phyloP scores from a whole-genome alignment of 352 stramenopile species.

The Phytopythium litorale region DNA sequence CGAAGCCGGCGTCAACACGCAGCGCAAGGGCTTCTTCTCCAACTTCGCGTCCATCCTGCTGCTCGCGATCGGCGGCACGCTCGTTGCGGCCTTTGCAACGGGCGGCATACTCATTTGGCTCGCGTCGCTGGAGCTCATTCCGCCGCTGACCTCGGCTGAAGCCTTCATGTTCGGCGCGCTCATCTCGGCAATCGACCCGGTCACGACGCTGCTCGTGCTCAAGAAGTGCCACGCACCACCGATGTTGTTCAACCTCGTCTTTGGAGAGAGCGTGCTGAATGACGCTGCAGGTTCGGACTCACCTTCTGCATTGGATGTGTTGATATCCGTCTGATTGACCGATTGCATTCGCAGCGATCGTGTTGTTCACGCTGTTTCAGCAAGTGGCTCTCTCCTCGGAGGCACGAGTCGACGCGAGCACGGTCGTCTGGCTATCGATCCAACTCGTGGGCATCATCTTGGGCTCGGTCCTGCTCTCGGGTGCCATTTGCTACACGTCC shows the following conservation, averaged over 20 bases:
- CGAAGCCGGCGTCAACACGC: slow-evolving; percentile 58
- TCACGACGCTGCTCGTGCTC: slow-evolving; percentile 79
- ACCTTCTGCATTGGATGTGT: not conserved
- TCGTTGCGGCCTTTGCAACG: slow-evolving; percentile 50
- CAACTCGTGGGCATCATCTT: slow-evolving; percentile 37
- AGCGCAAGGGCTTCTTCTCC: slow-evolving; percentile 56
- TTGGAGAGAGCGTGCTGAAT: slow-evolving; percentile 86
- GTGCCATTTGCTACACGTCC: slow-evolving; percentile 39
- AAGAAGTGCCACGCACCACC: slow-evolving; percentile 42
- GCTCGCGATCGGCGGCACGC: slow-evolving; percentile 42
- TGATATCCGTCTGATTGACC: not conserved
- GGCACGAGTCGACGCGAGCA: slow-evolving; percentile 20
- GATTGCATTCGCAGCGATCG: slow-evolving; percentile 38
- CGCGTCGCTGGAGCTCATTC: slow-evolving; percentile 28
- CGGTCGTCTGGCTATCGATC: slow-evolving; percentile 20
- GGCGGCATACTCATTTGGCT: slow-evolving; percentile 38
- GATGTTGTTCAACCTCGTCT: slow-evolving; percentile 84
- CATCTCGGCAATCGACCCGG: slow-evolving; percentile 82
- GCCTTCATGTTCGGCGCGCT: slow-evolving; percentile 74
- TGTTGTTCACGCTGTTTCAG: slow-evolving; percentile 65
- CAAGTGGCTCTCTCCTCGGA: slow-evolving; percentile 44
- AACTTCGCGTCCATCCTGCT: slow-evolving; percentile 38
- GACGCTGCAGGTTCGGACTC: slow-evolving; percentile 33
- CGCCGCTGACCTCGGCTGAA: slow-evolving; percentile 52
- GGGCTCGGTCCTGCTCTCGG: slow-evolving; percentile 45